A percentile compares a stretch with the other conserved stretches of the same genome.
Evolutionary conservation across 2,329 filamentous ascomycete species (phyloP).

Genomic region (Celoporthe dispersa): DNA sequence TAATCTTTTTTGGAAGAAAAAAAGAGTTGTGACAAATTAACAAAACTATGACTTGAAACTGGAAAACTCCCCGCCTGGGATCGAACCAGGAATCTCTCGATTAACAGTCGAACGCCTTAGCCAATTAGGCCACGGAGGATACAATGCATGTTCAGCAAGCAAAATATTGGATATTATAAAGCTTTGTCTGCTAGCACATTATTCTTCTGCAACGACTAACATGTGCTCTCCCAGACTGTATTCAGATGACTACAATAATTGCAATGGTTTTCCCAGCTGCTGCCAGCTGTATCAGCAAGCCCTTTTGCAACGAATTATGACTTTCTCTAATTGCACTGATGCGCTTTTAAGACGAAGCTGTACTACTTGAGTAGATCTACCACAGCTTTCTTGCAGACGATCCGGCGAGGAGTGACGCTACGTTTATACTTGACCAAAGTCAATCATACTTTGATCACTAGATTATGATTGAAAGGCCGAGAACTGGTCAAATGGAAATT

Average conservation of each 20-base stretch:
- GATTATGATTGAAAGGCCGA: too few relatives aligned
- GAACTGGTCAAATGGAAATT: too few relatives aligned
- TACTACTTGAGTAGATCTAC: too few relatives aligned
- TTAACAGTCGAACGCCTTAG: constrained; percentile 1
- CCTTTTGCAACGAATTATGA: not conserved
- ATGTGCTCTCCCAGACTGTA: not conserved
- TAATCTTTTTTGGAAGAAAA: not conserved
- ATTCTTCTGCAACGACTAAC: fast-evolving
- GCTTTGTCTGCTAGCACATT: not conserved
- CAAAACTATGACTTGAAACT: too few relatives aligned
- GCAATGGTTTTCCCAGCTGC: not conserved
- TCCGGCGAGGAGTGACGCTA: too few relatives aligned
- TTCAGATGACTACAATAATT: not conserved
- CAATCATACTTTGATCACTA: too few relatives aligned
- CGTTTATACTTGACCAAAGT: too few relatives aligned
- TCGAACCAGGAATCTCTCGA: constrained; percentile 1
- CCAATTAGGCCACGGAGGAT: not conserved
- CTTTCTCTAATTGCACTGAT: too few relatives aligned
- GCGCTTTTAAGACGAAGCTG: too few relatives aligned
- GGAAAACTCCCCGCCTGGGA: not conserved
- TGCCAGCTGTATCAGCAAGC: not conserved
- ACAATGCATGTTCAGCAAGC: not conserved
- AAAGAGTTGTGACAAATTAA: not conserved
- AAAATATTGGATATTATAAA: not conserved
- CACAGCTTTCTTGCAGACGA: too few relatives aligned